phyloP scores from a whole-genome alignment of 2,329 filamentous ascomycete genomes.

The Lecanicillium sp. region DNA sequence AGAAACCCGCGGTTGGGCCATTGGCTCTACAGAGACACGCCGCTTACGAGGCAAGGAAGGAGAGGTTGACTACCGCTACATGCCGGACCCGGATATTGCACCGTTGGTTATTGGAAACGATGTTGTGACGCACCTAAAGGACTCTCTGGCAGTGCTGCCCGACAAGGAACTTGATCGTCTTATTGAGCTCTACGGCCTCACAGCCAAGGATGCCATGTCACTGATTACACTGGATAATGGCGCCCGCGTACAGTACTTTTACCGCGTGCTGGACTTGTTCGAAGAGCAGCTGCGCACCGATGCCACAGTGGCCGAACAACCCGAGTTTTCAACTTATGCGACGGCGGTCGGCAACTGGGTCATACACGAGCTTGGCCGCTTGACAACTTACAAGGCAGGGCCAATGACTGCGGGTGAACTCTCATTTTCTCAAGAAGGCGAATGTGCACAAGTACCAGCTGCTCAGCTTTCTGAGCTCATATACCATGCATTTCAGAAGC shows the following conservation, averaged over 20 bases:
- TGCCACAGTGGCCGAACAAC: conserved; percentile 2
- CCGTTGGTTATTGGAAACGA: conserved; percentile 69
- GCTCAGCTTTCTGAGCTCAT: conserved; percentile 43
- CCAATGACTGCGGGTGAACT: conserved; percentile 23
- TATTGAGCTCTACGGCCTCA: conserved; percentile 57
- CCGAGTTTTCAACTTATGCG: conserved; percentile 29
- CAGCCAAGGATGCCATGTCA: conserved; percentile 74
- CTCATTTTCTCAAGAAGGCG: conserved; percentile 43
- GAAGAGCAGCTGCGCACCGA: conserved; percentile 18
- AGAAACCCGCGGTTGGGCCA: conserved; percentile 89
- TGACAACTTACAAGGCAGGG: conserved; percentile 45
- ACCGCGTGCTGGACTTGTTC: conserved; percentile 51
- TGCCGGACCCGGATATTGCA: conserved; percentile 89
- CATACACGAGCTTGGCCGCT: conserved; percentile 65
- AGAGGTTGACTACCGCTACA: conserved; percentile 95
- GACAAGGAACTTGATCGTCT: conserved; percentile 62
- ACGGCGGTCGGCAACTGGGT: conserved; percentile 57
- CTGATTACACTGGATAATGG: conserved; percentile 72
- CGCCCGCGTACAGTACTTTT: conserved; percentile 74
- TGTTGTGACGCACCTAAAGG: conserved; percentile 56
- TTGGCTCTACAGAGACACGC: conserved; percentile 74
- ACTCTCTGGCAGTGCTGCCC: conserved; percentile 61
- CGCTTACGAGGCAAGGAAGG: conserved; percentile 87
- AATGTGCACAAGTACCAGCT: conserved; percentile 38
- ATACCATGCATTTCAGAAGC: conserved; percentile 35